Evolutionary conservation across 371 early-diverging fungal species (phyloP).

Genomic region (Blakeslea trispora): DNA sequence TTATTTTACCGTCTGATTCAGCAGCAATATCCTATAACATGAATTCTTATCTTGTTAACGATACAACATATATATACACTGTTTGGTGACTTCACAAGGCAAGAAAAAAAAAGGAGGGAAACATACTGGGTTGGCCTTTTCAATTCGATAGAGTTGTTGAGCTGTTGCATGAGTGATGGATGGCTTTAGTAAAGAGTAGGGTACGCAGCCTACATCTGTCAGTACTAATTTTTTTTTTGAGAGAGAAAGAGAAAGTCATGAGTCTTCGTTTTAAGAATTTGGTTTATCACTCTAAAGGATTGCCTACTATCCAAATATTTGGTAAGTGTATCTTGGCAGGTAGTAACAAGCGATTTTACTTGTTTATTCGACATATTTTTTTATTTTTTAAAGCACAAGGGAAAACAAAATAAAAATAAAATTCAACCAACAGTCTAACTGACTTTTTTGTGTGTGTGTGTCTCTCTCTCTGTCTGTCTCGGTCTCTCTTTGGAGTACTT

Average conservation of each 20-base stretch:
- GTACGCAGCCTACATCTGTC: conserved; percentile 37
- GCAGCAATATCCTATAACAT: conserved; percentile 33
- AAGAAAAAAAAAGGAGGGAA: not conserved
- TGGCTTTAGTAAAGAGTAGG: conserved; percentile 33
- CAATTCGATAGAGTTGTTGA: conserved; percentile 44
- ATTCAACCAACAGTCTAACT: too few relatives aligned
- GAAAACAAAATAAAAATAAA: too few relatives aligned
- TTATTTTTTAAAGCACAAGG: too few relatives aligned
- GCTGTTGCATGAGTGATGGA: conserved; percentile 39
- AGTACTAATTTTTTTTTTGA: conserved; percentile 30
- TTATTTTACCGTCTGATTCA: conserved; percentile 37
- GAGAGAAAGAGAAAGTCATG: too few relatives aligned
- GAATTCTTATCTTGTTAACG: too few relatives aligned
- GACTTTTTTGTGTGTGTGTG: too few relatives aligned
- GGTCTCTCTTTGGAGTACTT: too few relatives aligned
- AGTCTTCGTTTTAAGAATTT: too few relatives aligned
- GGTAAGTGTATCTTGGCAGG: conserved; percentile 39
- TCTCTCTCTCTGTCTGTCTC: too few relatives aligned
- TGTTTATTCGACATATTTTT: not conserved
- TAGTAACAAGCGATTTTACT: conserved; percentile 39
- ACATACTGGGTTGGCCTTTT: conserved; percentile 45
- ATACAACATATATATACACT: too few relatives aligned
- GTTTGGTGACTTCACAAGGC: not conserved
- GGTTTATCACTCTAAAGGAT: not conserved
- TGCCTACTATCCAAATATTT: conserved; percentile 42